phyloP scores from a whole-genome alignment of 2,329 filamentous ascomycete species.

The Fusarium tjaetaba region DNA sequence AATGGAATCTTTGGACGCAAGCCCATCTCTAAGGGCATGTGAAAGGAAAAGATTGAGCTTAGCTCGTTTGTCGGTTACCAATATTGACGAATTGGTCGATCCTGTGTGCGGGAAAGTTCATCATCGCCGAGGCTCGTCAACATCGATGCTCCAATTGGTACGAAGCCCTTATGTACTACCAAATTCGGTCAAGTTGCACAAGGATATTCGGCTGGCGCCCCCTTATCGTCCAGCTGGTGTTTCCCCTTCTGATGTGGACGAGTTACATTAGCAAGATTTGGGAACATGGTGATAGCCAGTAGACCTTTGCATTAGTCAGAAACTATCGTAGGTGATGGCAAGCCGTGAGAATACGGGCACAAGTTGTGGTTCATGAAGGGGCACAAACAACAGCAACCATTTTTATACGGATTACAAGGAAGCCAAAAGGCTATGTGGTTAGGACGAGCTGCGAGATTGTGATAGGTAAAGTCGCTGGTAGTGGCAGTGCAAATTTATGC shows the following conservation, averaged over 20 bases:
- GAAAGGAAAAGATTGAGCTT: conserved; percentile 46
- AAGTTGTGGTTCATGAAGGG: not conserved
- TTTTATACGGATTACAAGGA: not conserved
- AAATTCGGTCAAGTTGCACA: conserved; percentile 27
- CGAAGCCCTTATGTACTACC: conserved; percentile 22
- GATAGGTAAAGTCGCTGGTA: conserved; percentile 27
- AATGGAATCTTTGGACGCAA: conserved; percentile 19
- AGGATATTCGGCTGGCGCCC: conserved; percentile 41
- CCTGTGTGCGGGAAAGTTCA: conserved; percentile 2
- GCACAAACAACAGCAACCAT: not conserved
- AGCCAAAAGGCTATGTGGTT: not conserved
- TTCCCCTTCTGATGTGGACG: conserved; percentile 46
- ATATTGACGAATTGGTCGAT: conserved; percentile 26
- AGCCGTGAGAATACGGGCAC: too few relatives aligned
- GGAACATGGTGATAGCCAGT: too few relatives aligned
- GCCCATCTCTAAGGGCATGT: conserved; percentile 29
- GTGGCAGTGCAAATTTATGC: not conserved
- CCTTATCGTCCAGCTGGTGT: conserved; percentile 40
- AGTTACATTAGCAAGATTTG: conserved; percentile 45
- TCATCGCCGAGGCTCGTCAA: conserved; percentile 24
- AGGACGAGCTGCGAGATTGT: conserved; percentile 18
- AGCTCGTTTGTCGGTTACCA: conserved; percentile 11
- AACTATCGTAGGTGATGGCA: not conserved
- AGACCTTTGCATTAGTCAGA: not conserved
- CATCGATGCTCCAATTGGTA: conserved; percentile 10